Evolutionary conservation across 2,329 filamentous ascomycete species (phyloP).

Genomic region (Botrytis squamosa): DNA sequence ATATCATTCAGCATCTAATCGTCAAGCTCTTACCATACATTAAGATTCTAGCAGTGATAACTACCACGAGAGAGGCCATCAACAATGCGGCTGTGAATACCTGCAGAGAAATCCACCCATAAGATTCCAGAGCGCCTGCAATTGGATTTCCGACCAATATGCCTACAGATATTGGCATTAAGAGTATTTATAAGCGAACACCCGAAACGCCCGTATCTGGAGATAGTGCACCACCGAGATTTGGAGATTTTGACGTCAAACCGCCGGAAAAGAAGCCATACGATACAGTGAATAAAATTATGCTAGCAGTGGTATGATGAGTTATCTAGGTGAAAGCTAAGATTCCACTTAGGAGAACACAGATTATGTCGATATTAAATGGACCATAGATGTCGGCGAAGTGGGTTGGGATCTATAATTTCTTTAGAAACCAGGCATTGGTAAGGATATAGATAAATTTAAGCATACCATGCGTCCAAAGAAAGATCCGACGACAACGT

Average conservation of each 20-base stretch:
- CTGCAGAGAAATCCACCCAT: conserved; percentile 2
- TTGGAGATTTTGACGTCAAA: conserved; percentile 47
- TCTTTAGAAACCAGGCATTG: not conserved
- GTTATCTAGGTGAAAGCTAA: conserved; percentile 51
- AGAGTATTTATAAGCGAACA: conserved; percentile 49
- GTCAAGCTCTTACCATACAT: conserved; percentile 14
- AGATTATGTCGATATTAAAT: conserved; percentile 48
- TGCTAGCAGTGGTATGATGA: conserved; percentile 50
- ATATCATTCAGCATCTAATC: not conserved
- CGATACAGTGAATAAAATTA: conserved; percentile 61
- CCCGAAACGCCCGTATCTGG: conserved; percentile 51
- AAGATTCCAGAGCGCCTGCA: conserved; percentile 39
- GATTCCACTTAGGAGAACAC: conserved; percentile 49
- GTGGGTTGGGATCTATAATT: conserved; percentile 43
- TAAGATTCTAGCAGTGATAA: not conserved
- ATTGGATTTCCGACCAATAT: conserved; percentile 40
- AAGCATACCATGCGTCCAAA: conserved; percentile 51
- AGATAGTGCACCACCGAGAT: conserved; percentile 44
- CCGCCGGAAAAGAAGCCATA: conserved; percentile 70
- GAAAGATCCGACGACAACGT: conserved; percentile 42
- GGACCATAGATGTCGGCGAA: conserved; percentile 52
- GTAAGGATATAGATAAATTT: not conserved
- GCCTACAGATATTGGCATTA: conserved; percentile 48
- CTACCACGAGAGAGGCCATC: not conserved
- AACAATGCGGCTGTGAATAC: not conserved